phyloP scores from a whole-genome alignment of 73 alveolate species.

The Halteria grandinella region DNA sequence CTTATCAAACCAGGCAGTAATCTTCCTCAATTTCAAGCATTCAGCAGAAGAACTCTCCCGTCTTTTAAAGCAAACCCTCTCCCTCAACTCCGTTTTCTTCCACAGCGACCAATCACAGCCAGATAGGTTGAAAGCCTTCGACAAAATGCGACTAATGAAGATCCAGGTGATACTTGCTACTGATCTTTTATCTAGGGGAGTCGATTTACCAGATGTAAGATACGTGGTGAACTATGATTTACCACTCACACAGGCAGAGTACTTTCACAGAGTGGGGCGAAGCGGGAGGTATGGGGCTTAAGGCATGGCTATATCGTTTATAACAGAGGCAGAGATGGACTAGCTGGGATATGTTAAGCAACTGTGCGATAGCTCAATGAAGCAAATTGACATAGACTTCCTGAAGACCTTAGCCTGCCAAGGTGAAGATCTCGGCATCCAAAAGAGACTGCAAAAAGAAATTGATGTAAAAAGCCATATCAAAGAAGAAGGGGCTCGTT shows the following conservation, averaged over 20 bases:
- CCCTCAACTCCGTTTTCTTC: neutral
- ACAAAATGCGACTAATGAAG: conserved; percentile 39
- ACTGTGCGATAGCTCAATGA: neutral
- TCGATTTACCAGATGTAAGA: conserved; percentile 67
- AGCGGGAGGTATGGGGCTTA: conserved; percentile 39
- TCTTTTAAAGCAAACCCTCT: neutral
- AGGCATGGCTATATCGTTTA: conserved; percentile 7
- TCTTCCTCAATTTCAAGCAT: conserved; percentile 13
- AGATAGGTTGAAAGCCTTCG: conserved; percentile 28
- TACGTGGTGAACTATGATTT: conserved; percentile 62
- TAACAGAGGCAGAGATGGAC: neutral
- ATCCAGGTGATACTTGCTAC: conserved; percentile 35
- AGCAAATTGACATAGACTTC: neutral
- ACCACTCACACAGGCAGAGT: conserved; percentile 61
- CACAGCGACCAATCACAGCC: conserved; percentile 15
- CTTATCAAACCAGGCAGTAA: neutral
- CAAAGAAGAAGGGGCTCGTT: neutral
- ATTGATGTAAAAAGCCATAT: neutral
- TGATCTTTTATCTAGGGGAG: conserved; percentile 64
- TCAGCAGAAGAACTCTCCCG: conserved; percentile 14
- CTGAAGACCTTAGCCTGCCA: too few relatives aligned
- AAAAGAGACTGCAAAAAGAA: conserved; percentile 11
- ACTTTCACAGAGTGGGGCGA: conserved; percentile 44
- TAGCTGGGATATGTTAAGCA: neutral
- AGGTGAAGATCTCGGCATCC: neutral